Evolutionary conservation across 495 filamentous ascomycete species (phyloP).

Genomic region (Aspergillus incahuasiensis): DNA sequence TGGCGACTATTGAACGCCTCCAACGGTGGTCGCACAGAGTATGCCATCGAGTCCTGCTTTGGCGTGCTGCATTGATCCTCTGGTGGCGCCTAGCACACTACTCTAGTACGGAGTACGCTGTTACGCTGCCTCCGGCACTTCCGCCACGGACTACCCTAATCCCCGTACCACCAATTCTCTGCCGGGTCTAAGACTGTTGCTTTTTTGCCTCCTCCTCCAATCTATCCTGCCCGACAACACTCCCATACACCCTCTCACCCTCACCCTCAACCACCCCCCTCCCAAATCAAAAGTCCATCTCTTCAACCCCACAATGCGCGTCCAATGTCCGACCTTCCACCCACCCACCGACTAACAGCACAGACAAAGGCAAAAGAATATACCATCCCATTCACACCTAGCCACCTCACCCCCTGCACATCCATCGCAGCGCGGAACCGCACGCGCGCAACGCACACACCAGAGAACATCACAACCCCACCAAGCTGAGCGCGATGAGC

Average conservation of each 20-base stretch:
- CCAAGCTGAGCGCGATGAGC: constrained; percentile 42
- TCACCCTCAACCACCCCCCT: constrained; percentile 36
- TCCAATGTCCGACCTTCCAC: constrained; percentile 58
- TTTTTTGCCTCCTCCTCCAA: too few relatives aligned
- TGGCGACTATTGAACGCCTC: too few relatives aligned
- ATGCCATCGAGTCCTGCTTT: too few relatives aligned
- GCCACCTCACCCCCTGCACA: constrained; percentile 49
- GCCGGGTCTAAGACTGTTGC: too few relatives aligned
- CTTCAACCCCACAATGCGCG: constrained; percentile 45
- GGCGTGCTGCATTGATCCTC: too few relatives aligned
- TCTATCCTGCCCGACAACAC: constrained; percentile 31
- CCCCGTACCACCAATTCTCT: too few relatives aligned
- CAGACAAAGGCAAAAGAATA: constrained; percentile 62
- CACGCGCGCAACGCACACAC: constrained; percentile 66
- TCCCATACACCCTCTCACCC: constrained; percentile 18
- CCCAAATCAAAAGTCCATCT: constrained; percentile 59
- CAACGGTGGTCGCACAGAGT: too few relatives aligned
- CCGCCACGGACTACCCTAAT: too few relatives aligned
- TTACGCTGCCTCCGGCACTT: too few relatives aligned
- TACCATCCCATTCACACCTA: constrained; percentile 66
- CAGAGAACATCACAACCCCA: constrained; percentile 61
- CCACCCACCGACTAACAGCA: constrained; percentile 50
- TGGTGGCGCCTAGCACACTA: too few relatives aligned
- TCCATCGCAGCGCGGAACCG: constrained; percentile 56
- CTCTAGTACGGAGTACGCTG: too few relatives aligned